A percentile compares a stretch with the other conserved stretches of the same genome.
Evolutionary conservation across 2,329 filamentous ascomycete species (phyloP).

Genomic region (Pyrenophora seminiperda): DNA sequence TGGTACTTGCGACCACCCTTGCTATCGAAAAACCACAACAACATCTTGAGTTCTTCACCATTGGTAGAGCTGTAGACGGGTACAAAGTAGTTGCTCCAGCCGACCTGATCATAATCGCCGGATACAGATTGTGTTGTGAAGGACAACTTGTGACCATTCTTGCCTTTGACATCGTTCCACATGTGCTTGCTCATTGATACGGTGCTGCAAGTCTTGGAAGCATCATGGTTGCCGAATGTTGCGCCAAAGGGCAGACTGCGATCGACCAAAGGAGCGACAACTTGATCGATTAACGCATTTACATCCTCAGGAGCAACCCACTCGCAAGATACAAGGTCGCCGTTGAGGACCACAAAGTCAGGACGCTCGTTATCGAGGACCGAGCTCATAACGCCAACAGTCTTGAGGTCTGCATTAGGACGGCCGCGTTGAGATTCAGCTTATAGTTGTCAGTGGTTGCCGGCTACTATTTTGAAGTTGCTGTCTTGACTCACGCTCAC

Average conservation of each 20-base stretch:
- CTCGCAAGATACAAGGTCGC: conserved; percentile 73
- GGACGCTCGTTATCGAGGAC: conserved; percentile 63
- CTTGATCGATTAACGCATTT: conserved; percentile 30
- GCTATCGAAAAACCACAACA: conserved; percentile 75
- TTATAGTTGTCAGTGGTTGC: conserved; percentile 11
- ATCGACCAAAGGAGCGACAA: conserved; percentile 55
- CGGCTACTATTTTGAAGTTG: not conserved
- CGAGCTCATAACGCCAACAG: conserved; percentile 61
- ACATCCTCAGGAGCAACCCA: conserved; percentile 23
- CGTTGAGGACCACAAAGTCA: conserved; percentile 70
- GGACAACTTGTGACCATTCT: conserved; percentile 50
- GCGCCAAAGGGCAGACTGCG: conserved; percentile 66
- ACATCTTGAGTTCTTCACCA: conserved; percentile 47
- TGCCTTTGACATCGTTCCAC: conserved; percentile 53
- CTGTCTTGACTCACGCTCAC: conserved; percentile 61
- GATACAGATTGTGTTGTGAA: conserved; percentile 53
- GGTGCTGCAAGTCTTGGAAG: conserved; percentile 33
- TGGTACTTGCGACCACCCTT: conserved; percentile 34
- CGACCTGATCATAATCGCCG: conserved; percentile 41
- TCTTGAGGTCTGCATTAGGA: conserved; percentile 60
- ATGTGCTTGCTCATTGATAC: conserved; percentile 31
- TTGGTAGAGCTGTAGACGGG: conserved; percentile 53
- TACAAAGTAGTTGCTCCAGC: conserved; percentile 60
- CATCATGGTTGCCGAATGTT: conserved; percentile 74
- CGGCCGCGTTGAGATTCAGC: conserved; percentile 16